These are phyloP conservation scores for Penicillium soppii DNA, from an alignment of 495 filamentous ascomycete genomes.

Conservation along the genomic window DNA sequence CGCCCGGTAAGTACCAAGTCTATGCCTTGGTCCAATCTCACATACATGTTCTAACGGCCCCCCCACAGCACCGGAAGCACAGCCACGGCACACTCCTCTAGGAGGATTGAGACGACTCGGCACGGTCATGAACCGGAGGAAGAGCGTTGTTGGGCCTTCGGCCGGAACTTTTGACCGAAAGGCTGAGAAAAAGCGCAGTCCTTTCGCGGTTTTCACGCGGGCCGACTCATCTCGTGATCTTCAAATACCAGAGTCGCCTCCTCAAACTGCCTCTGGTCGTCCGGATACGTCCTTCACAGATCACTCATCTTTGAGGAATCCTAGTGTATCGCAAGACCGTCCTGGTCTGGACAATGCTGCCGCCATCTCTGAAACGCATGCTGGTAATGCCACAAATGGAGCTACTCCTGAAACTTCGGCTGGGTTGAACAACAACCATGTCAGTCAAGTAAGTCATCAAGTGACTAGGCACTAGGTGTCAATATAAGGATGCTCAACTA, in stretches of 20 bases:
- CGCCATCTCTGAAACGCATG: constrained; percentile 21
- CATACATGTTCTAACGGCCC: neutral
- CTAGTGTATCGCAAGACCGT: constrained; percentile 32
- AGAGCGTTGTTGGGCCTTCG: constrained; percentile 42
- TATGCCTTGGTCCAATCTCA: neutral
- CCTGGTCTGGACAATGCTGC: constrained; percentile 20
- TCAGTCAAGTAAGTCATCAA: constrained; percentile 26
- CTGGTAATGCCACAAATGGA: constrained; percentile 32
- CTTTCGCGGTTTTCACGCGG: constrained; percentile 54
- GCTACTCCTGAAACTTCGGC: constrained; percentile 16
- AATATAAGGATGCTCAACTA: neutral
- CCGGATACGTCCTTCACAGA: constrained; percentile 38
- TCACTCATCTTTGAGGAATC: constrained; percentile 31
- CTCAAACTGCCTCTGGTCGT: constrained; percentile 30
- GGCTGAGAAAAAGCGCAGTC: constrained; percentile 51
- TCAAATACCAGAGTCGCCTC: constrained; percentile 42
- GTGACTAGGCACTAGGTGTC: neutral
- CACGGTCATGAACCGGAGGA: constrained; percentile 72
- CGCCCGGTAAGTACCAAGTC: constrained; percentile 38
- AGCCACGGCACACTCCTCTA: constrained; percentile 40
- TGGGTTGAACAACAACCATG: constrained; percentile 19
- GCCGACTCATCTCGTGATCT: constrained; percentile 39
- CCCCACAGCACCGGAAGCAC: constrained; percentile 34
- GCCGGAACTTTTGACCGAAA: constrained; percentile 32
- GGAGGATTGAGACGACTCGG: constrained; percentile 66